These are phyloP conservation scores for Suhomyces coccinellae DNA, from an alignment of 1,139 yeast species.

Conservation along the genomic window DNA sequence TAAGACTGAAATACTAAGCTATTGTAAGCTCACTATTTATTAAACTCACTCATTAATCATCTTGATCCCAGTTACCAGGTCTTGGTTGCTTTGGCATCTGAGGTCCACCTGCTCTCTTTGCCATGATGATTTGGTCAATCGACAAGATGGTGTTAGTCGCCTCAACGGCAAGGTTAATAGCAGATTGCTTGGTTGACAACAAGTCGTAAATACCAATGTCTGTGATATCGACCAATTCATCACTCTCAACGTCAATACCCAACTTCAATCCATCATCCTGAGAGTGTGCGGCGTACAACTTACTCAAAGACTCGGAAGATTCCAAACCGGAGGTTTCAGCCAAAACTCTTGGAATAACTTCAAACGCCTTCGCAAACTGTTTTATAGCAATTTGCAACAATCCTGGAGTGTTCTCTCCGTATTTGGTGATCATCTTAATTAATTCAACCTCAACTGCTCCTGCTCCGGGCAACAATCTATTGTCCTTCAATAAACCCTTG, in stretches of 20 bases:
- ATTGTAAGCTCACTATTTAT: neutral
- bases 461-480: conserved; percentile 88
- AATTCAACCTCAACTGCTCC: conserved; percentile 95
- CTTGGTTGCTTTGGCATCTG: conserved; percentile 83
- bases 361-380: conserved; percentile 92
- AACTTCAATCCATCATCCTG: conserved; percentile 54
- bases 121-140: conserved; percentile 90
- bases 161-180: conserved; percentile 91
- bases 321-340: conserved; percentile 96
- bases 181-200: conserved; percentile 77
- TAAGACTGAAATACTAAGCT: too few relatives aligned
- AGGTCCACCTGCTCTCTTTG: conserved; percentile 97
- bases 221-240: conserved; percentile 56
- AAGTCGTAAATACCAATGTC: conserved; percentile 76
- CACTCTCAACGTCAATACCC: conserved; percentile 29
- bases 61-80: conserved; percentile 98
- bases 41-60: conserved; percentile 48
- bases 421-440: conserved; percentile 72
- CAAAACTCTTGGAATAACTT: conserved; percentile 85
- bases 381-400: conserved; percentile 90
- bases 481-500: conserved; percentile 82
- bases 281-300: conserved; percentile 83
- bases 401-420: conserved; percentile 94
- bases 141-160: conserved; percentile 90
- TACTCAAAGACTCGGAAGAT: conserved; percentile 82